These are phyloP conservation scores for Backusella morwellensis DNA, from an alignment of 192 early-diverging fungal genomes.

Conservation along the genomic window DNA sequence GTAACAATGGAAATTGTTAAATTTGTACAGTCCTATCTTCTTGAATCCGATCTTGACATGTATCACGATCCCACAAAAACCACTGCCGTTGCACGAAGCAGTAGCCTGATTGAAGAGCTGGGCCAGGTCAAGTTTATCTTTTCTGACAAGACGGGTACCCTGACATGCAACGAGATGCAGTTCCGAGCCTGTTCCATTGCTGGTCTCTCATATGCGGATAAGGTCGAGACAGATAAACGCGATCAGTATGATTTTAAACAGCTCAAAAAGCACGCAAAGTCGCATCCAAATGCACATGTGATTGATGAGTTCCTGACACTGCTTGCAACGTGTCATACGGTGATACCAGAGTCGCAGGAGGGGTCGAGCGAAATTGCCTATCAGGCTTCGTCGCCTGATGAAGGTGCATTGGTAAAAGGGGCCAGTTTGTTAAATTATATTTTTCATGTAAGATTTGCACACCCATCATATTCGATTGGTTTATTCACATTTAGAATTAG, in stretches of 20 bases:
- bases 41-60: constrained; percentile 94
- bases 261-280: constrained; percentile 55
- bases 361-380: constrained; percentile 73
- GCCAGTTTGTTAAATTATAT: constrained; percentile 60
- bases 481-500: not conserved
- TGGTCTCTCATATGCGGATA: constrained; percentile 86
- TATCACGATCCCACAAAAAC: constrained; percentile 94
- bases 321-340: constrained; percentile 95
- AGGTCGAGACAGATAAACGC: constrained; percentile 89
- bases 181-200: constrained; percentile 89
- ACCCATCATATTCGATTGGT: not conserved
- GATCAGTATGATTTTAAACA: constrained; percentile 65
- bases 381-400: constrained; percentile 97
- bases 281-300: constrained; percentile 56
- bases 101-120: constrained; percentile 93
- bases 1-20: constrained; percentile 99
- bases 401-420: constrained; percentile 89
- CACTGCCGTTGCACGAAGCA: constrained; percentile 88
- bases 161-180: constrained; percentile 90
- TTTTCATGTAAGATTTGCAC: constrained; percentile 45
- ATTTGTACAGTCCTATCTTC: constrained; percentile 83
- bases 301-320: constrained; percentile 91
- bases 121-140: constrained; percentile 96
- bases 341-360: constrained; percentile 84
- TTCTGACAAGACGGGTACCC: constrained; percentile 91